Evolutionary conservation across 2,329 filamentous ascomycete species (phyloP).

Genomic region (Fusarium domesticum): DNA sequence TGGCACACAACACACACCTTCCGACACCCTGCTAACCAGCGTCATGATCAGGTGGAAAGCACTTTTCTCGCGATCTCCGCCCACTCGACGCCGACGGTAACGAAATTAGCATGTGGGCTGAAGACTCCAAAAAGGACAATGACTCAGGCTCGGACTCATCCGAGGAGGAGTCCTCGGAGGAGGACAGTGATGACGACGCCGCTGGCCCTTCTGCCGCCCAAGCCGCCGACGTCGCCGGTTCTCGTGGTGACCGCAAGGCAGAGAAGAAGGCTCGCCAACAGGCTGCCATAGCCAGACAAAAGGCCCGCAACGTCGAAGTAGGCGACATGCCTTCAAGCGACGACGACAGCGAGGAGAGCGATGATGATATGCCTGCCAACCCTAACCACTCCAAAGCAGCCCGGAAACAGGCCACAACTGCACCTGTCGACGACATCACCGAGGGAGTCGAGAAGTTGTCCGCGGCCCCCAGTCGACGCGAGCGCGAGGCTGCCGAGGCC

Average conservation of each 20-base stretch:
- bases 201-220: slow-evolving; percentile 42
- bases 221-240: slow-evolving; percentile 46
- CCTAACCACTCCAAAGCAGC: slow-evolving; percentile 84
- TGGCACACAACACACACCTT: background rate
- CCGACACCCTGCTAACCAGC: slow-evolving; percentile 1
- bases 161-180: slow-evolving; percentile 51
- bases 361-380: slow-evolving; percentile 75
- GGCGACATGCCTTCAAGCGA: slow-evolving; percentile 81
- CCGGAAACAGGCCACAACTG: slow-evolving; percentile 50
- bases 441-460: slow-evolving; percentile 55
- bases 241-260: slow-evolving; percentile 83
- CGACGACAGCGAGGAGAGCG: slow-evolving; percentile 54
- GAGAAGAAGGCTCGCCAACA: slow-evolving; percentile 88
- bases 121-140: slow-evolving; percentile 49
- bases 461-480: slow-evolving; percentile 47
- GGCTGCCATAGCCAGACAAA: slow-evolving; percentile 76
- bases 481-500: slow-evolving; percentile 76
- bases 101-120: slow-evolving; percentile 82
- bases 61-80: slow-evolving; percentile 88
- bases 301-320: slow-evolving; percentile 68
- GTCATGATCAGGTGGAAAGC: slow-evolving; percentile 72
- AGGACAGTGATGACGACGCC: slow-evolving; percentile 49
- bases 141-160: slow-evolving; percentile 53
- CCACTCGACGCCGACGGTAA: slow-evolving; percentile 88
- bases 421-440: slow-evolving; percentile 48